phyloP scores from a whole-genome alignment of 192 early-diverging fungal species.

The Podila minutissima region DNA sequence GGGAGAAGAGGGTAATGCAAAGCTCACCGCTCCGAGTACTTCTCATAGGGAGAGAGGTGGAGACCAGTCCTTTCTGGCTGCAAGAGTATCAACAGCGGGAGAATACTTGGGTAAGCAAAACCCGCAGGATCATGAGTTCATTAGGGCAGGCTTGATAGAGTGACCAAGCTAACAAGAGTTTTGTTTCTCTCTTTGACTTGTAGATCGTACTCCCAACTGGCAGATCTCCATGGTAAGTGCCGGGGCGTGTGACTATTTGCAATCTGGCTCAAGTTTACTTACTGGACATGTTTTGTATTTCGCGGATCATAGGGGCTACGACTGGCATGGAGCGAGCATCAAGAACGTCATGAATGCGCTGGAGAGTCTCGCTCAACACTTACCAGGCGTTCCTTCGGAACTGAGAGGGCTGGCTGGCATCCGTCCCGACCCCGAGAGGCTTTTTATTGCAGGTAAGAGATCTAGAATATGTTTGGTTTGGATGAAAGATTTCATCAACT shows the following conservation, averaged over 20 bases:
- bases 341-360: constrained; percentile 68
- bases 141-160: neutral
- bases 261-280: neutral
- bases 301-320: constrained; percentile 65
- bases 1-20: too few species aligned
- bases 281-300: neutral
- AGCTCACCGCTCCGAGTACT: neutral
- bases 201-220: constrained; percentile 77
- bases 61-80: constrained; percentile 67
- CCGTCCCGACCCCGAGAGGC: constrained; percentile 53
- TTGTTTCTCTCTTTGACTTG: neutral
- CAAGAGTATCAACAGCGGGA: constrained; percentile 64
- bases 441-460: constrained; percentile 63
- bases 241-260: too few species aligned
- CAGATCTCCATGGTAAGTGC: constrained; percentile 69
- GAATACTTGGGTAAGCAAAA: constrained; percentile 68
- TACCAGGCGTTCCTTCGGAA: constrained; percentile 63
- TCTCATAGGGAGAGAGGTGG: constrained; percentile 59
- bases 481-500: too few species aligned
- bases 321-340: constrained; percentile 81
- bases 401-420: constrained; percentile 18
- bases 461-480: too few species aligned
- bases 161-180: neutral
- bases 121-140: too few species aligned
- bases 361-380: constrained; percentile 47